Conservation (phyloP, 192 early-diverging fungal genomes). For the Linderina pennispora region DNA sequence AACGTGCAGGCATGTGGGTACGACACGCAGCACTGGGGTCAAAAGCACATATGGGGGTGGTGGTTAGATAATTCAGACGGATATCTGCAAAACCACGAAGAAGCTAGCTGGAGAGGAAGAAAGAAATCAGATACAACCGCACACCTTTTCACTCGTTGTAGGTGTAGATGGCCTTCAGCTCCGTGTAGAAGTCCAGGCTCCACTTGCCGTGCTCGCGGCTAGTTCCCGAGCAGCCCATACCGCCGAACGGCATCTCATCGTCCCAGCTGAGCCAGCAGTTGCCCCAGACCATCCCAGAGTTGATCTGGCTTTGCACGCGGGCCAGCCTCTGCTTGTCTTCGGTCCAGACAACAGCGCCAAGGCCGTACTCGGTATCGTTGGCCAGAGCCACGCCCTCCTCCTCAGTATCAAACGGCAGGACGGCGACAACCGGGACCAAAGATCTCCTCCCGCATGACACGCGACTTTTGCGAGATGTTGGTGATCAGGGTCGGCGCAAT, state of each 20-base stretch:
- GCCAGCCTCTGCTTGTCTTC: slow-evolving; percentile 51
- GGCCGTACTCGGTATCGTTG: slow-evolving; percentile 68
- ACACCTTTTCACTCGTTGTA: too few species aligned
- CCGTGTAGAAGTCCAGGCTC: slow-evolving; percentile 63
- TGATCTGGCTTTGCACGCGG: slow-evolving; percentile 54
- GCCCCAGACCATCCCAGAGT: slow-evolving; percentile 71
- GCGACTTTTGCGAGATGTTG: slow-evolving; percentile 39
- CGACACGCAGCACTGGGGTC: too few species aligned
- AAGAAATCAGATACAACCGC: slow-evolving; percentile 1
- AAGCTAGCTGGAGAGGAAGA: not conserved
- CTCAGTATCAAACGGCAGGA: slow-evolving; percentile 66
- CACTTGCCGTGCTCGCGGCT: slow-evolving; percentile 63
- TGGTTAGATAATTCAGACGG: too few species aligned
- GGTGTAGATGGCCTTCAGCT: slow-evolving; percentile 33
- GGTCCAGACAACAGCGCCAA: slow-evolving; percentile 73
- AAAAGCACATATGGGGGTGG: too few species aligned
- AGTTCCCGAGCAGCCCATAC: slow-evolving; percentile 51
- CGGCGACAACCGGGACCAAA: slow-evolving; percentile 82
- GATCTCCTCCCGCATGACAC: slow-evolving; percentile 68
- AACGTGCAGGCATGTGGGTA: too few species aligned
- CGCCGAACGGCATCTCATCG: slow-evolving; percentile 75
- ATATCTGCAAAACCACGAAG: not conserved
- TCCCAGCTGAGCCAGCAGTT: slow-evolving; percentile 74
- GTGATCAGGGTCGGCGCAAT: slow-evolving; percentile 75
- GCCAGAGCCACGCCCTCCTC: slow-evolving; percentile 68